Base-by-base conservation (phyloP, 2,329 filamentous ascomycete genomes). In the Penicillium crustosum region DNA sequence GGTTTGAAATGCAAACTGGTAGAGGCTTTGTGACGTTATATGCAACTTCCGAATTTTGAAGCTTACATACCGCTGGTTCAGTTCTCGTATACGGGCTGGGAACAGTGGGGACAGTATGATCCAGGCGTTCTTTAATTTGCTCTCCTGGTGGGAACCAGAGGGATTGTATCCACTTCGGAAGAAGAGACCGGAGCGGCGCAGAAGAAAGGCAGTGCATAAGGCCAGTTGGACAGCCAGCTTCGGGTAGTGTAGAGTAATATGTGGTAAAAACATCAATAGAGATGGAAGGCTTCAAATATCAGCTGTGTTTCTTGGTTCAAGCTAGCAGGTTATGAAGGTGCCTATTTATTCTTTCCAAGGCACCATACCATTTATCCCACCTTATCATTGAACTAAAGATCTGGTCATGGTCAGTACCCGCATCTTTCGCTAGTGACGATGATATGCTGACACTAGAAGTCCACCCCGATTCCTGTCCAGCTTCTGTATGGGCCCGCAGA, bases 191-290 rank as follows among this genome's bases (percentile, higher is more conserved):
- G 19, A 54, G 43, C 43, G 52, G 42, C 5, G 6, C 13, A 42
- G 43, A 48, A 54, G 52, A 31, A 41, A 54, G 25, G 27, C 36
- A 48, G 9, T 48, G 23, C 27, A 54, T 54, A 13, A 41, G 52
- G 52, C 19, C 17, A 33, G 15, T 38, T 36, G 4, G 45, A 17
- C 6, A 35, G 33, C 1, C 13, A 35, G 13, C 5, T 35, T 38
- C 9, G 27, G 42, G 15, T 41, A 19, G 23, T 41, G 33, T 53
- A 53, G 23, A 47, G 0, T 23, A 47, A n/a, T 53, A 47, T 53
- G n/a, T 53, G 1, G 43, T 54, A 25, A 35, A 48, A 25, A 9
- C 10, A 36, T 54, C 19, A 48, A 41, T 38, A 33, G 33, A 53
- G 23, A 43, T 43, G 9, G n/a, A 44, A 33, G 25, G 51, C 27